A percentile compares a stretch with the other conserved stretches of the same genome.
Conservation (phyloP, 1,284 basidiomycete genomes). For the Ceratobasidium papillatum region DNA sequence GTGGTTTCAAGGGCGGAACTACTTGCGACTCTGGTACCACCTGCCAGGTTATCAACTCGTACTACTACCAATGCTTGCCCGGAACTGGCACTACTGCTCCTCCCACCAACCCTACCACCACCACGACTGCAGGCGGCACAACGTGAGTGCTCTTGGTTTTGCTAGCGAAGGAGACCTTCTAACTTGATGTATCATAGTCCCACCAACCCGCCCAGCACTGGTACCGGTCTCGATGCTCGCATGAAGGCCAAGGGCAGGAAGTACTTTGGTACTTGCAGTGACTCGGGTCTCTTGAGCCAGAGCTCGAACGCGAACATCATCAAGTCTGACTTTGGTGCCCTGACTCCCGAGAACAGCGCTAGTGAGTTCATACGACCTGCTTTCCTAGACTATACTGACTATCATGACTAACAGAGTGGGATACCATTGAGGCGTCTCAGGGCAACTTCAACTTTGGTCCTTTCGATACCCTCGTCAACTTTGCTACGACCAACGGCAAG, state of each 20-base stretch:
- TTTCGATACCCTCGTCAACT: slow-evolving; percentile 16
- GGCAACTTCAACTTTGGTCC: slow-evolving; percentile 8
- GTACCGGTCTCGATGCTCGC: slow-evolving; percentile 27
- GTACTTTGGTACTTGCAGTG: slow-evolving; percentile 36
- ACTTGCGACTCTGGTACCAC: slow-evolving; percentile 12
- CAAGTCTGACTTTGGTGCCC: slow-evolving; percentile 10
- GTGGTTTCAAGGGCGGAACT: neutral
- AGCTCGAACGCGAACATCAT: slow-evolving; percentile 14
- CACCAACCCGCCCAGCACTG: slow-evolving; percentile 6
- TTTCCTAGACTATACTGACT: neutral
- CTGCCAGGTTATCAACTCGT: slow-evolving; percentile 1
- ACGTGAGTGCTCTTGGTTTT: too few species aligned
- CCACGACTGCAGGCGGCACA: neutral
- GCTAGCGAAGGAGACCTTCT: neutral
- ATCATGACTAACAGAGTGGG: slow-evolving; percentile 6
- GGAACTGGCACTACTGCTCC: neutral
- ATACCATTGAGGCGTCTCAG: slow-evolving; percentile 1
- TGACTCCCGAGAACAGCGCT: slow-evolving; percentile 32
- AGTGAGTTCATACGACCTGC: neutral
- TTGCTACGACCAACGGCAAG: slow-evolving; percentile 11
- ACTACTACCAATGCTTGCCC: slow-evolving; percentile 28
- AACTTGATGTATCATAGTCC: neutral
- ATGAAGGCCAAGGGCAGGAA: slow-evolving; percentile 15
- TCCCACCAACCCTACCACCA: neutral
- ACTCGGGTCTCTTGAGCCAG: slow-evolving; percentile 8